Evolutionary conservation across 352 stramenopile species (phyloP), one percentile per base, ranked within the genome.

Genomic region (Peronospora destructor): DNA sequence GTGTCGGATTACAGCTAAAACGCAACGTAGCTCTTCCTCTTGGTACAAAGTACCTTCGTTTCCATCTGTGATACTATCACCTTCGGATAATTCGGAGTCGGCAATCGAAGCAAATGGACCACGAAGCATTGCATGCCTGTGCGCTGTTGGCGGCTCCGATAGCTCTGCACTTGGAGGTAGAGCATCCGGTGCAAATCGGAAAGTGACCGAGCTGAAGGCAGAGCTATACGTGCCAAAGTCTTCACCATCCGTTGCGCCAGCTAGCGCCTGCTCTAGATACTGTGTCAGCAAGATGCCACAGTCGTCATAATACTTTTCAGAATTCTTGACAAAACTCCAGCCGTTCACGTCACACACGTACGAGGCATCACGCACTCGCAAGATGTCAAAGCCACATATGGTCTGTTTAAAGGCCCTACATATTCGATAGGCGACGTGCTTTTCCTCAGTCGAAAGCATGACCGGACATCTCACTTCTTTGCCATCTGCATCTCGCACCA

Each of bases 311-410:
- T 99, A 99, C 73, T 99, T 99, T 49, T 97, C 84, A 39, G 93
- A 98, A 56, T 99, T 99, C 78, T 99, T 99, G 13, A 99, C 97
- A 74, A 99, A 99, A 54, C 90, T 98, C 91, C 95, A 99, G 21
- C 97, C 97, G 71, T 99, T 99, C 10, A 99, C 97, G 68, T 99
- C 97, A 73, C 97, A 99, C 5, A 99, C 95, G 65, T 98, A 99
- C 8, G 91, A 94, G 30, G 68, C 73, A 49, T 84, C 89, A 23
- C 75, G 83, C 67, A 92, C 84, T 21, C 97, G 81, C 30, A 99
- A 73, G 47, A 99, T 95, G 64, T 99, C 97, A 66, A 99, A 99
- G 19, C 97, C 97, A 70, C 97, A 99, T 38, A 99, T 96, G 33
- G 95, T 91, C 59, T 94, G 82, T 2, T 74, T 72, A 35, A 92